phyloP scores from a whole-genome alignment of 306 rosid species.

The Quercus rubra region DNA sequence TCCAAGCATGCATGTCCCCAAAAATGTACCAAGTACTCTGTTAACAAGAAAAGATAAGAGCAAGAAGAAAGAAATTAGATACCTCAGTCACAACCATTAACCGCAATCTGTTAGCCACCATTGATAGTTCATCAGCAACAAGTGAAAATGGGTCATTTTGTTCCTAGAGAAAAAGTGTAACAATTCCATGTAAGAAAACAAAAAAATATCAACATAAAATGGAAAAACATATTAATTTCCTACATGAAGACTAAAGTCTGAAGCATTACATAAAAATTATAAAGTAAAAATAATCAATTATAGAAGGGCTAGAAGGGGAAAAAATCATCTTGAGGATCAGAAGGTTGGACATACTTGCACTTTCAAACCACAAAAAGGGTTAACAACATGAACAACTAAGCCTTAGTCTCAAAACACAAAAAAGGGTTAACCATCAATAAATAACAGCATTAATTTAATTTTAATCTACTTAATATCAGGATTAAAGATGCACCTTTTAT shows the following conservation, averaged over 20 bases:
- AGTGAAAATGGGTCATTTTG: constrained; percentile 83
- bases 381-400: too few relatives aligned
- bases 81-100: constrained; percentile 88
- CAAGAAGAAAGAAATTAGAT: constrained; percentile 23
- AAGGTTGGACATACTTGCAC: neutral
- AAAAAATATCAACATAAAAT: neutral
- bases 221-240: neutral
- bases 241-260: neutral
- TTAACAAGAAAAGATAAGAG: neutral
- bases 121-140: constrained; percentile 86
- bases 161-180: constrained; percentile 49
- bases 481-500: too few relatives aligned
- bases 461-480: too few relatives aligned
- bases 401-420: neutral
- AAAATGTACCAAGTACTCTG: neutral
- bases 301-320: neutral
- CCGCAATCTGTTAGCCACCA: constrained; percentile 70
- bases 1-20: constrained; percentile 9
- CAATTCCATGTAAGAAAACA: constrained; percentile 3
- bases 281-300: neutral
- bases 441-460: too few relatives aligned
- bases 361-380: neutral
- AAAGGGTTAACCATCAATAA: neutral
- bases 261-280: neutral
- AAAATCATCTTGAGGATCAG: neutral